These are phyloP conservation scores for Salisapilia sapeloensis DNA, from an alignment of 352 stramenopile species.

Conservation along the genomic window DNA sequence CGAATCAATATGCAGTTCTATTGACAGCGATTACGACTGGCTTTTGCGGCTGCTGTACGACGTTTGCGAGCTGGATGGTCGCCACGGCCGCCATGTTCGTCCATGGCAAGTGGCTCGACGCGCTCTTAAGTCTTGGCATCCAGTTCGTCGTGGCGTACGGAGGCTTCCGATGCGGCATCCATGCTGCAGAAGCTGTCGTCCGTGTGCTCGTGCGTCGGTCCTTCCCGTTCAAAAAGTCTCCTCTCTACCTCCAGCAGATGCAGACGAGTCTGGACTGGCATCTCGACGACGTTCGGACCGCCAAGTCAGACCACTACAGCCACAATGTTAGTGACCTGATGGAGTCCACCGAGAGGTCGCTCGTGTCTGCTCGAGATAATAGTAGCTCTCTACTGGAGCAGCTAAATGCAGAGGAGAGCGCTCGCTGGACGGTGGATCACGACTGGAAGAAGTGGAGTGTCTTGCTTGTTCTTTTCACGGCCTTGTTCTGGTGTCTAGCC, in stretches of 20 bases:
- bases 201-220: slow-evolving; percentile 17
- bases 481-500: slow-evolving; percentile 19
- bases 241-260: slow-evolving; percentile 22
- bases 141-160: slow-evolving; percentile 22
- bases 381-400: slow-evolving; percentile 23
- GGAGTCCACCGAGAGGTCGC: slow-evolving; percentile 18
- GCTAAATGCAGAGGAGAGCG: slow-evolving; percentile 25
- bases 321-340: slow-evolving; percentile 21
- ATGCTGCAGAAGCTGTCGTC: slow-evolving; percentile 20
- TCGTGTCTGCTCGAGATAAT: slow-evolving; percentile 16
- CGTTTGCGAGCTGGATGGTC: slow-evolving; percentile 44
- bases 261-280: slow-evolving; percentile 30
- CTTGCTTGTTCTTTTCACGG: slow-evolving; percentile 8
- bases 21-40: slow-evolving; percentile 39
- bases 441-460: slow-evolving; percentile 10
- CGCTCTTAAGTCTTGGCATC: slow-evolving; percentile 21
- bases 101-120: slow-evolving; percentile 23
- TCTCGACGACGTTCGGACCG: slow-evolving; percentile 18
- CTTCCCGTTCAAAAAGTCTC: slow-evolving; percentile 30
- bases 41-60: slow-evolving; percentile 52
- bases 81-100: slow-evolving; percentile 26
- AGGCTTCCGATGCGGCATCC: slow-evolving; percentile 22
- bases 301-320: slow-evolving; percentile 25
- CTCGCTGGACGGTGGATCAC: slow-evolving; percentile 18
- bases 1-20: slow-evolving; percentile 22